A percentile compares a stretch with the other conserved stretches of the same genome.
These are phyloP conservation scores for Mortierella sp. DNA, from an alignment of 371 early-diverging fungal genomes.

Conservation along the genomic window DNA sequence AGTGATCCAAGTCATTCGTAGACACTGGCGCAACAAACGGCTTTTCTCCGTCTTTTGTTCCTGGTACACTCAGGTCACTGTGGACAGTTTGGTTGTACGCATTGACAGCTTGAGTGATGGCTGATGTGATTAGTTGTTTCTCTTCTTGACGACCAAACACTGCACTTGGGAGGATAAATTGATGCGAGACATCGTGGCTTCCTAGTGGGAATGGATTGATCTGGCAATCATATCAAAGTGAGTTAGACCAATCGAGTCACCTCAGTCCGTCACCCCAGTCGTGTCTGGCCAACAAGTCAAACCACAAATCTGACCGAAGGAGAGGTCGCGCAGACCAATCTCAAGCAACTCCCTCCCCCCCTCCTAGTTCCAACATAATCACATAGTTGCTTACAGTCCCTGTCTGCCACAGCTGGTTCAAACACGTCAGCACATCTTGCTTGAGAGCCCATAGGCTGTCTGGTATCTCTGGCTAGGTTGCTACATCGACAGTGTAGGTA, in stretches of 20 bases:
- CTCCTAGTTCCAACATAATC: not conserved
- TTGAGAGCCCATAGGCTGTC: constrained; percentile 64
- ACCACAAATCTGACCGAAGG: too few species aligned
- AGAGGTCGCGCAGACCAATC: too few species aligned
- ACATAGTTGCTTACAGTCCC: constrained; percentile 20
- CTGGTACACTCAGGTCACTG: constrained; percentile 1
- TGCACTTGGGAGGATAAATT: constrained; percentile 63
- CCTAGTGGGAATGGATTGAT: constrained; percentile 60
- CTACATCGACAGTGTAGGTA: constrained; percentile 47
- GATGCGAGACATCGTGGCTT: constrained; percentile 60
- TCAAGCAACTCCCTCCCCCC: too few species aligned
- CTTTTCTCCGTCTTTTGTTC: constrained; percentile 4
- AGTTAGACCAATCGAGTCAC: too few species aligned
- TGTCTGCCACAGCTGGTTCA: constrained; percentile 47
- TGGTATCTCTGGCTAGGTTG: constrained; percentile 70
- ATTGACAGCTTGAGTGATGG: constrained; percentile 41
- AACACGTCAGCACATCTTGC: constrained; percentile 63
- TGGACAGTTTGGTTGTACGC: constrained; percentile 35
- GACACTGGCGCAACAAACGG: constrained; percentile 24
- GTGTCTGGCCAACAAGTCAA: not conserved
- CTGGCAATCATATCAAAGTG: not conserved
- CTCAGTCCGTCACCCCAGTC: too few species aligned
- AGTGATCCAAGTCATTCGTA: constrained; percentile 20
- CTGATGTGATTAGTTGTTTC: constrained; percentile 45
- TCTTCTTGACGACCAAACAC: constrained; percentile 59